Conservation (phyloP, 2,329 filamentous ascomycete genomes). For the Massarina eburnea region DNA sequence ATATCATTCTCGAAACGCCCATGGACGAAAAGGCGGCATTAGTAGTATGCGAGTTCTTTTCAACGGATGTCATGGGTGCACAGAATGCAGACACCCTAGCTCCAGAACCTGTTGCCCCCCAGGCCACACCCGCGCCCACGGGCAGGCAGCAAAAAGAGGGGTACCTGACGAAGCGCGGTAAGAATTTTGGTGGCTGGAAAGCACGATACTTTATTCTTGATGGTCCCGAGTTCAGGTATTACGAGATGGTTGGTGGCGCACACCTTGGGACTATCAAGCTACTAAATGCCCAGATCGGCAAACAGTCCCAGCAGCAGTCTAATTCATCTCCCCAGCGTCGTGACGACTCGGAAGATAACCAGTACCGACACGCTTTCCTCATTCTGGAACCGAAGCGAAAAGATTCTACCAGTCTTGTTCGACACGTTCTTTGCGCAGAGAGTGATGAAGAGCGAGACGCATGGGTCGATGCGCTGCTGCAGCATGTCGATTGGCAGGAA, state of each 20-base stretch:
- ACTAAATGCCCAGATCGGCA: conserved; percentile 87
- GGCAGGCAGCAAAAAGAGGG: conserved; percentile 76
- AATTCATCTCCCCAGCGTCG: conserved; percentile 63
- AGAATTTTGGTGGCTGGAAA: conserved; percentile 99
- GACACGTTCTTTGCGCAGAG: conserved; percentile 93
- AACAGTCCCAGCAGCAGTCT: conserved; percentile 70
- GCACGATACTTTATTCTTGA: conserved; percentile 73
- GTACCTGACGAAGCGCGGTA: conserved; percentile 93
- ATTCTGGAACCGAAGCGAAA: conserved; percentile 96
- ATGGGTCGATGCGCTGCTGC: conserved; percentile 88
- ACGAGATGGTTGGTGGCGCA: conserved; percentile 84
- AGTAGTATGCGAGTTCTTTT: conserved; percentile 86
- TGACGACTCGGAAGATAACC: conserved; percentile 81
- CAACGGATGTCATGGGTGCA: conserved; percentile 62
- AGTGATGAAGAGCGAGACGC: conserved; percentile 88
- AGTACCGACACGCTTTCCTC: conserved; percentile 95
- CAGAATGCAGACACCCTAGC: conserved; percentile 57
- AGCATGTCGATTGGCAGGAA: conserved; percentile 79
- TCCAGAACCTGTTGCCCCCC: conserved; percentile 55
- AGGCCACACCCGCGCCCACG: conserved; percentile 43
- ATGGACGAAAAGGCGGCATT: conserved; percentile 76
- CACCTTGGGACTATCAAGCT: conserved; percentile 94
- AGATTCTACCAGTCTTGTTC: conserved; percentile 82
- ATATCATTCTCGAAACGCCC: conserved; percentile 78
- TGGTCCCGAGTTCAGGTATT: conserved; percentile 79